Base-by-base conservation (phyloP, 1,284 basidiomycete species). In the Heliocybe sulcata region DNA sequence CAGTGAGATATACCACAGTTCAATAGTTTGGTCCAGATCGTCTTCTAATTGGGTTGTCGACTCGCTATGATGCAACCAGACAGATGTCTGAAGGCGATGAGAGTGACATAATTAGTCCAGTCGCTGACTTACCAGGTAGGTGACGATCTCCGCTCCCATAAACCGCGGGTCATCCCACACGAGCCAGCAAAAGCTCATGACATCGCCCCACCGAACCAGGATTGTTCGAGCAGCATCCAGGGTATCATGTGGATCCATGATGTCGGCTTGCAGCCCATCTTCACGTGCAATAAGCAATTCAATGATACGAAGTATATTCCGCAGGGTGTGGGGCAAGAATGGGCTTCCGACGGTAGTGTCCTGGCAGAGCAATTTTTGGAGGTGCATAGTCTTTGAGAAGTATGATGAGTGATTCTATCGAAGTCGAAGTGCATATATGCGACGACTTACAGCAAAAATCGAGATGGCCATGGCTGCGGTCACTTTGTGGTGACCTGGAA, bases 131-230 rank as follows among this genome's bases (percentile, higher is more conserved):
- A 87, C 87, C 56, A 85, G 59, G 53, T 65, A 65, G 9, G 73
- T 67, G 29, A 85, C 70, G 16, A 69, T 69, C 54, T 84, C 82
- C 2, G 75, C 69, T 47, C 79, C 67, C 23, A 75, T 70, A 31
- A 71, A 63, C 31, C 79, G 72, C 54, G 72, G 69, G 61, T 87
- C 85, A 45, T 68, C 64, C 82, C 84, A 87, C 9, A 74, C 66
- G n/a, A 63, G 64, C 85, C 87, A 90, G 55, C 73, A 73, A 84
- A 86, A 88, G 2, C 76, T 73, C 2, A 84, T 63, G 3, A 75
- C 67, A 14, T 71, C 57, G 27, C 80, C 78, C 78, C 81, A 87
- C 56, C 67, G 67, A 9, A 84, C 53, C 14, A 88, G 63, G 25
- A 85, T 69, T 2, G 49, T 65, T 54, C 77, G 75, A 1, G 83